Base-by-base conservation (phyloP, 164 flowering plant genomes). In the Stephania yunnanensis region DNA sequence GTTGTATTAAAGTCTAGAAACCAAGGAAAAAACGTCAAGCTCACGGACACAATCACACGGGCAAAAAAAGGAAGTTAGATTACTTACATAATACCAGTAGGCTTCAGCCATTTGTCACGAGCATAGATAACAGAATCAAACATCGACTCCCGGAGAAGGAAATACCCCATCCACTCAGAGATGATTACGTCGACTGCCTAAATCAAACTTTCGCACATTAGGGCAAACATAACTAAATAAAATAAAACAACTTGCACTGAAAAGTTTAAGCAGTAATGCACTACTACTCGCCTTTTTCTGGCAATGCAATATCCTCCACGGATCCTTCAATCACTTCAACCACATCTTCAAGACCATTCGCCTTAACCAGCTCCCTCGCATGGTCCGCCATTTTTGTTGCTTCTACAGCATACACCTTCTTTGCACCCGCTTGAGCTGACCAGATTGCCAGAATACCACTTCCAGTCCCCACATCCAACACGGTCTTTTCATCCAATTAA, bases 91-190 rank as follows among this genome's bases (percentile, higher is more conserved):
- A 84, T 86, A 76, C 99, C 99, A 70, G 83, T 79, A 46, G 97
- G 90, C 83, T 95, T 95, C 75, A 95, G 81, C 98, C 98, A 95
- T 75, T 90, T 92, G 69, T 95, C 99, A 76, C 98, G 96, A 1
- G 99, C 99, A 86, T 84, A 91, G 7, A 95, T 92, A 29, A 95
- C 99, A 2, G 99, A 95, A 83, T 95, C 99, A 83, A 95, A 90
- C 99, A 95, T 95, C 71, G 99, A 95, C 73, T 95, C 98, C 11
- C 98, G 96, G 53, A 95, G 84, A 76, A 95, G 99, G 80, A 95
- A 95, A 80, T 95, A 93, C 3, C 99, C 99, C 99, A 95, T 95
- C 99, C 99, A 95, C 80, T 95, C 99, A 0, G 99, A 95, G 70
- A 95, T 95, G 44, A 95, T 95, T 52, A 95, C 86, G 77, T 95